Conservation (phyloP, 176 grass and related monocot species). For the Canna indica region DNA sequence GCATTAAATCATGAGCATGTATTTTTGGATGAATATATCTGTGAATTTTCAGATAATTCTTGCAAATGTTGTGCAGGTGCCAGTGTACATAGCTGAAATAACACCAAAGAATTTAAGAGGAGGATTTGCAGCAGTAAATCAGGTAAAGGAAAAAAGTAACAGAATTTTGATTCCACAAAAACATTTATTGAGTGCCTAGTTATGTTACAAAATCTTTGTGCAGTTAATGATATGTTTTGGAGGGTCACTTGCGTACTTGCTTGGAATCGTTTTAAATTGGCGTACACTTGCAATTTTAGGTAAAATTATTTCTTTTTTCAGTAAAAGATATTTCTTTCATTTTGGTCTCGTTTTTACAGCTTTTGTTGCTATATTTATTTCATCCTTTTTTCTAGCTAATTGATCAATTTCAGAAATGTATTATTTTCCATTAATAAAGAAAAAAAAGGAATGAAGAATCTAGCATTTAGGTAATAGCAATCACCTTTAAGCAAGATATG, state of each 20-base stretch:
- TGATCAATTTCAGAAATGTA: neutral
- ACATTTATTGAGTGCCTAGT: neutral
- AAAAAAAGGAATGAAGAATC: neutral
- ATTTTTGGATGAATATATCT: conserved; percentile 13
- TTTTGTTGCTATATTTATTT: neutral
- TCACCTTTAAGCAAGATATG: neutral
- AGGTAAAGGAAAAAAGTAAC: conserved; percentile 32
- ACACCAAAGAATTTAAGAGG: conserved; percentile 87
- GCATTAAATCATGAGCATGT: neutral
- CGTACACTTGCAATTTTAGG: conserved; percentile 65
- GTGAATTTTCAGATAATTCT: neutral
- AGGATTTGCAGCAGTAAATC: conserved; percentile 61
- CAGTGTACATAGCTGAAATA: conserved; percentile 86
- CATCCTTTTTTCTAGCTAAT: neutral
- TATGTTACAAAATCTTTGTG: conserved; percentile 5
- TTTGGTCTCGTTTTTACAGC: neutral
- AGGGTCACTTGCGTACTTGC: conserved; percentile 45
- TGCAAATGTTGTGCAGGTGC: conserved; percentile 39
- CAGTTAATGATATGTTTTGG: conserved; percentile 90
- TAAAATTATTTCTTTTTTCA: conserved; percentile 7
- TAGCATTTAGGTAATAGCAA: neutral
- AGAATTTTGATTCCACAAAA: neutral
- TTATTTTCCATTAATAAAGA: neutral
- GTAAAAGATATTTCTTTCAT: neutral
- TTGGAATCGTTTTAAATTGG: conserved; percentile 60